Percentiles rank a stretch among this genome's conserved stretches.
Conservation (phyloP, 2,329 filamentous ascomycete genomes). For the Epichloe amarillans region DNA sequence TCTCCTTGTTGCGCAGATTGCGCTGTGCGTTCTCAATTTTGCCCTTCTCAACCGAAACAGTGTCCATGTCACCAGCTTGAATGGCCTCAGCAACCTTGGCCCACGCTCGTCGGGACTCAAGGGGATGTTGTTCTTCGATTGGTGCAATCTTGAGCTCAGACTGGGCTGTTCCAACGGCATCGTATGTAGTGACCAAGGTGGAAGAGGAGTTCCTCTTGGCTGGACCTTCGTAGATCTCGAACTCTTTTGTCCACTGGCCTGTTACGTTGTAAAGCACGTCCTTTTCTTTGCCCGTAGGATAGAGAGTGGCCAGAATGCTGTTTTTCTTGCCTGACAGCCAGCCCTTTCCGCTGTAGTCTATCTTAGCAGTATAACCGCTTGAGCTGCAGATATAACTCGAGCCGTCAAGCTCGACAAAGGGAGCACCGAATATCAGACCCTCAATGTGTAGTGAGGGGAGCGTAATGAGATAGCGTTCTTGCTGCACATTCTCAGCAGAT, state of each 20-base stretch:
- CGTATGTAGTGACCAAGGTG: slow-evolving; percentile 44
- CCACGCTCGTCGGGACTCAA: slow-evolving; percentile 85
- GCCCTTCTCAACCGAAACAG: slow-evolving; percentile 63
- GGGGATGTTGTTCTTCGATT: slow-evolving; percentile 67
- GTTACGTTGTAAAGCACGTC: slow-evolving; percentile 67
- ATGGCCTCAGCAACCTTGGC: slow-evolving; percentile 72
- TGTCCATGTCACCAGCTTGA: slow-evolving; percentile 69
- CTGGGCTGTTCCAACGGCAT: slow-evolving; percentile 41
- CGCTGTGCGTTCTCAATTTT: slow-evolving; percentile 86
- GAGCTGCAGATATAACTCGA: slow-evolving; percentile 76
- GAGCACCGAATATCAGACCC: slow-evolving; percentile 71
- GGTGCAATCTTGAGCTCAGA: slow-evolving; percentile 60
- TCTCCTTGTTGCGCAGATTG: slow-evolving; percentile 58
- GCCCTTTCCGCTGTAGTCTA: slow-evolving; percentile 86
- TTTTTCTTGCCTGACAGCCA: slow-evolving; percentile 97
- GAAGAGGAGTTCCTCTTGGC: slow-evolving; percentile 35
- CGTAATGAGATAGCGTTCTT: slow-evolving; percentile 77
- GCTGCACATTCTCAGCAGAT: slow-evolving; percentile 18
- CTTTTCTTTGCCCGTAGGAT: slow-evolving; percentile 56
- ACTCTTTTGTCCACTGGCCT: slow-evolving; percentile 81
- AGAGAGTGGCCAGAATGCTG: slow-evolving; percentile 64
- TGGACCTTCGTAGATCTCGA: slow-evolving; percentile 59
- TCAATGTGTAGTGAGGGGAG: slow-evolving; percentile 88
- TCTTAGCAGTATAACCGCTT: slow-evolving; percentile 73
- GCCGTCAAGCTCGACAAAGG: slow-evolving; percentile 84